Evolutionary conservation across 2,329 filamentous ascomycete species (phyloP), one percentile per base, ranked within the genome.

Genomic region (Arthrobotrys conoides): DNA sequence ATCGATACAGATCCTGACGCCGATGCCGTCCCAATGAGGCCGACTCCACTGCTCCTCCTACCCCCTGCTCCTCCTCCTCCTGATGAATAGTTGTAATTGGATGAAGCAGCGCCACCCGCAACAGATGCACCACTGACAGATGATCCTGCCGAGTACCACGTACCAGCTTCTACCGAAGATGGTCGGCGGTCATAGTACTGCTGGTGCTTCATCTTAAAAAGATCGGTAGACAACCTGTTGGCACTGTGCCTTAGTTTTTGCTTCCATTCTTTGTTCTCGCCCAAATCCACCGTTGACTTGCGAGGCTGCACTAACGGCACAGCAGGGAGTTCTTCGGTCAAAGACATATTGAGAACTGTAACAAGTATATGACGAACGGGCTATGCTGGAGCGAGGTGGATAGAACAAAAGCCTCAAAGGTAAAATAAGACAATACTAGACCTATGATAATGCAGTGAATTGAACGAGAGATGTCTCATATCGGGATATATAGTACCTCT

Each of bases 161-260:
- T 71, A 1, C 44, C 59, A 3, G 63, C 63, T 44, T 78, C 72
- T 10, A 71, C 46, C 8, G 72, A 77, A 14, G 72, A 71, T 18
- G 67, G 66, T n/a, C 72, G 72, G 14, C 72, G 57, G 51, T 77
- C 72, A 27, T 77, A 71, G 14, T 69, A 67, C 36, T 77, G 72
- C 27, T 66, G 53, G 18, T 69, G 72, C 24, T 66, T 77, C 41
- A 63, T 27, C 36, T 77, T 77, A 66, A 77, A 71, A 18, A 78
- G n/a, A 5, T 71, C 59, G 51, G 71, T 53, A 16, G 73, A 72
- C 22, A 71, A 24, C 41, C 68, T 14, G 5, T 63, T 57, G 48
- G 67, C 63, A 12, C 72, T 51, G 10, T 68, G 57, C 49, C 49
- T 66, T 6, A 77, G 5, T 38, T 51, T 71, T 24, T 61, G 49